phyloP scores from a whole-genome alignment of 2,329 filamentous ascomycete genomes.

The Chrysosporium keratinophilum region DNA sequence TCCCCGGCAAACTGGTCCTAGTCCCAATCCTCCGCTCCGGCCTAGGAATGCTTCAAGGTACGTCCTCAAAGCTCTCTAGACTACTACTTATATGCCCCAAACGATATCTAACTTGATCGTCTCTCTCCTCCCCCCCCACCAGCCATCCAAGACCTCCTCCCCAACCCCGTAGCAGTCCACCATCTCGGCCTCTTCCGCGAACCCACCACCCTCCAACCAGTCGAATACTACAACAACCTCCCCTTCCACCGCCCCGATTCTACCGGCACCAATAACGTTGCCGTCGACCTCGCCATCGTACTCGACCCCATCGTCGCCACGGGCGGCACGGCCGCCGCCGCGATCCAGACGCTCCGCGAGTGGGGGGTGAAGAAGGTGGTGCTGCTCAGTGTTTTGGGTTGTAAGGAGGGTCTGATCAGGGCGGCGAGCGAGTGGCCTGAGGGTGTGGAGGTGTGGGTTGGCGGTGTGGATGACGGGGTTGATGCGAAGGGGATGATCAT shows the following conservation, averaged over 20 bases:
- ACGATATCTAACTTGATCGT: not conserved
- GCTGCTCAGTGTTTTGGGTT: conserved; percentile 64
- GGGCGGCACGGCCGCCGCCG: conserved; percentile 77
- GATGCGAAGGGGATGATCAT: conserved; percentile 80
- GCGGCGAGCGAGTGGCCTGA: conserved; percentile 68
- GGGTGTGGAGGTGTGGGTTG: conserved; percentile 58
- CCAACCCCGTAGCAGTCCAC: conserved; percentile 68
- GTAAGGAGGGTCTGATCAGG: conserved; percentile 55
- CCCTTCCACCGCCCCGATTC: conserved; percentile 46
- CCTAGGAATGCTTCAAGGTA: conserved; percentile 79
- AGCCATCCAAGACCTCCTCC: conserved; percentile 76
- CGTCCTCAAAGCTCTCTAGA: conserved; percentile 8
- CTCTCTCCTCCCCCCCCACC: not conserved
- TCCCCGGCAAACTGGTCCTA: conserved; percentile 60
- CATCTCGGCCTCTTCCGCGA: conserved; percentile 94
- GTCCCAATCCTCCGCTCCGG: conserved; percentile 90
- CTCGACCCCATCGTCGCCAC: conserved; percentile 92
- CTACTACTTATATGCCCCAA: not conserved
- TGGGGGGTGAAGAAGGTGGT: conserved; percentile 83
- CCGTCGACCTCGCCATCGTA: conserved; percentile 62
- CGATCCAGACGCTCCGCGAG: conserved; percentile 77
- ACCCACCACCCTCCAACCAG: conserved; percentile 71
- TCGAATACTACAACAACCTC: conserved; percentile 97
- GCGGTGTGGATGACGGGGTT: conserved; percentile 62
- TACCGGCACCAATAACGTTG: conserved; percentile 29